These are phyloP conservation scores for Daldinia decipiens DNA, from an alignment of 495 filamentous ascomycete species.

Conservation along the genomic window DNA sequence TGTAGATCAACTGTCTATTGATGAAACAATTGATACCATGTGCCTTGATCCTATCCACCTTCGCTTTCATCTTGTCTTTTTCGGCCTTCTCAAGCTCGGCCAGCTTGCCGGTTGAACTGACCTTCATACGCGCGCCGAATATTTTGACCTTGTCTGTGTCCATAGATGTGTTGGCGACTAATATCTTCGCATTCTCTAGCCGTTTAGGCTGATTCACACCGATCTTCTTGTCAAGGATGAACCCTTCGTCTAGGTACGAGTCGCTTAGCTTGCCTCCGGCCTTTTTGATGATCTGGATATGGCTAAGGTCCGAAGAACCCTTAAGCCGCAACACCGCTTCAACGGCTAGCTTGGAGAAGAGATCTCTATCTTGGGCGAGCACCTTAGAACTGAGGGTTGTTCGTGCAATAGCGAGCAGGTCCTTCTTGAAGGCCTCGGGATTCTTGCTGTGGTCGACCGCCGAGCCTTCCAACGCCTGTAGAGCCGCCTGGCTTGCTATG, in stretches of 20 bases:
- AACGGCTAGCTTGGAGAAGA: slow-evolving; percentile 90
- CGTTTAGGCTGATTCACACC: slow-evolving; percentile 98
- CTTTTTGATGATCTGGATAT: slow-evolving; percentile 99
- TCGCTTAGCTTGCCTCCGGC: slow-evolving; percentile 96
- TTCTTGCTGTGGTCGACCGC: slow-evolving; percentile 91
- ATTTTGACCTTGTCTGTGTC: slow-evolving; percentile 99
- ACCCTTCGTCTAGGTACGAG: slow-evolving; percentile 96
- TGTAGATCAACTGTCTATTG: slow-evolving; percentile 98
- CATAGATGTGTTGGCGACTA: slow-evolving; percentile 98
- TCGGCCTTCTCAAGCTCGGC: slow-evolving; percentile 98
- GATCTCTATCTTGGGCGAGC: slow-evolving; percentile 88
- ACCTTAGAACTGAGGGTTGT: slow-evolving; percentile 99
- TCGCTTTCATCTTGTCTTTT: slow-evolving; percentile 98
- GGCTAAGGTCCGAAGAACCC: slow-evolving; percentile 92
- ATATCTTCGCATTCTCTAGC: slow-evolving; percentile 96
- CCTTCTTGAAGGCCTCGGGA: slow-evolving; percentile 83
- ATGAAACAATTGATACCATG: slow-evolving; percentile 99
- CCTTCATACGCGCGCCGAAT: slow-evolving; percentile 95
- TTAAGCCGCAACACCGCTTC: slow-evolving; percentile 92
- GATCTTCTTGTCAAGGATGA: slow-evolving; percentile 98
- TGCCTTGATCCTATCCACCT: slow-evolving; percentile 98
- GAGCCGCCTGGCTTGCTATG: slow-evolving; percentile 90
- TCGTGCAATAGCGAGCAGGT: slow-evolving; percentile 88
- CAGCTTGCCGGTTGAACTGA: slow-evolving; percentile 91
- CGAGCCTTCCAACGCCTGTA: slow-evolving; percentile 80